Conservation (phyloP, 352 stramenopile genomes). For the Phytophthora idaei region DNA sequence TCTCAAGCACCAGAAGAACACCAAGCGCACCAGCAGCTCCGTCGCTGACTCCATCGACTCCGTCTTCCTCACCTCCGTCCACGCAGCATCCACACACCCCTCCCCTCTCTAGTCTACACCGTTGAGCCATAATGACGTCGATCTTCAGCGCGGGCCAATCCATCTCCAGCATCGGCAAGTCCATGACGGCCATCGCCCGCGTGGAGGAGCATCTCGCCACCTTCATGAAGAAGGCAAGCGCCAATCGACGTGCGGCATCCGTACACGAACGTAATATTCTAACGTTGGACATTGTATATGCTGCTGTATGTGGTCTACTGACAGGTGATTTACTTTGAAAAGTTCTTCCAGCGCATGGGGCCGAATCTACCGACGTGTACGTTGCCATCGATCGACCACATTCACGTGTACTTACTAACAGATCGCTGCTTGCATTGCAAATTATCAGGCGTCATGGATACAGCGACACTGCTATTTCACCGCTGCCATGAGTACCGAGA, state of each 20-base stretch:
- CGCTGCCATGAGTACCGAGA: conserved; percentile 86
- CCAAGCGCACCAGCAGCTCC: not conserved
- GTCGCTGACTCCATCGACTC: not conserved
- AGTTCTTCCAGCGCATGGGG: conserved; percentile 78
- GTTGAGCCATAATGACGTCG: conserved; percentile 48
- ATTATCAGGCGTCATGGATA: conserved; percentile 56
- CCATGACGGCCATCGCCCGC: conserved; percentile 76
- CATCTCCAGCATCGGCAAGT: conserved; percentile 87
- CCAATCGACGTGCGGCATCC: not conserved
- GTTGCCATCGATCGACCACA: conserved; percentile 7
- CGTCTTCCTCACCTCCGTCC: not conserved
- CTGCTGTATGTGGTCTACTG: not conserved
- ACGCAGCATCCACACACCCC: not conserved
- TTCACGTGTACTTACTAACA: conserved; percentile 1
- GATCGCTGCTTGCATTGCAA: not conserved
- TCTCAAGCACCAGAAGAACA: conserved; percentile 3
- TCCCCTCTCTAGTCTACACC: conserved; percentile 2
- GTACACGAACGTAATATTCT: not conserved
- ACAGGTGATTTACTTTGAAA: conserved; percentile 85
- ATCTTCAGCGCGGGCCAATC: conserved; percentile 87
- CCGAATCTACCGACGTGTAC: conserved; percentile 62
- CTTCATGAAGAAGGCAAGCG: conserved; percentile 82
- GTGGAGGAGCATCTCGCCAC: conserved; percentile 81
- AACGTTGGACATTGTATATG: not conserved
- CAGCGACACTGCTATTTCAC: conserved; percentile 61